These are phyloP conservation scores for Ceratobasidium sp. DNA, from an alignment of 1,284 basidiomycete genomes.

Conservation along the genomic window DNA sequence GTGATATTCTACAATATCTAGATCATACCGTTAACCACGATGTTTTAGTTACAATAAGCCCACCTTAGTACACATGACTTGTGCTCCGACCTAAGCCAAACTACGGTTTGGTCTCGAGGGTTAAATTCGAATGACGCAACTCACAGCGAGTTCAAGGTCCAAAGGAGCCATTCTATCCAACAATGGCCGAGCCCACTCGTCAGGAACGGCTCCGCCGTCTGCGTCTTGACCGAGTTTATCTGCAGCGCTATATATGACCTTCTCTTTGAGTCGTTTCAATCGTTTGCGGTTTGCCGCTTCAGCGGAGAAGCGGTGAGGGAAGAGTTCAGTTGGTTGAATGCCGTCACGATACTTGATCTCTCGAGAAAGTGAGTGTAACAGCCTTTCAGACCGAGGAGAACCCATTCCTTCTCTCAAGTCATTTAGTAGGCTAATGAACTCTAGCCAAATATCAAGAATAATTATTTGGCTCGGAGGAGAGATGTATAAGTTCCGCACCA, in stretches of 20 bases:
- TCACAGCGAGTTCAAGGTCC: no score
- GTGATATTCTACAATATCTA: no score
- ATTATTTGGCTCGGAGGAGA: not conserved
- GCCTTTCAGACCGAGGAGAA: not conserved
- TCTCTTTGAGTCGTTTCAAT: not conserved
- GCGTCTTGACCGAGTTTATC: slow-evolving; percentile 54
- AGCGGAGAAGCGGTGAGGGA: slow-evolving; percentile 29
- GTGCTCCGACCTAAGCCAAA: no score
- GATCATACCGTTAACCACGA: no score
- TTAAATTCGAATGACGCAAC: no score
- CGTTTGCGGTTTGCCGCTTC: slow-evolving; percentile 42
- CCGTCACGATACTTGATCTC: slow-evolving; percentile 30
- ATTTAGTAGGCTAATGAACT: slow-evolving; percentile 60
- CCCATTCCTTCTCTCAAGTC: slow-evolving; percentile 41
- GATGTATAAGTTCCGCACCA: not conserved
- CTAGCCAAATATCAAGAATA: slow-evolving; percentile 51
- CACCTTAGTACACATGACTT: no score
- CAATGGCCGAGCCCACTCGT: no score
- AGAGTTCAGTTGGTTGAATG: slow-evolving; percentile 46
- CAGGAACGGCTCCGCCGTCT: slow-evolving; percentile 27
- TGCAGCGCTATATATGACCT: not conserved
- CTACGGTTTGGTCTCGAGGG: no score
- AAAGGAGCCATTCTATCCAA: no score
- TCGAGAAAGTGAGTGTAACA: slow-evolving; percentile 34
- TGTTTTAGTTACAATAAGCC: no score